Conservation (phyloP, 129 eudicot species). For the Tagetes patula region DNA sequence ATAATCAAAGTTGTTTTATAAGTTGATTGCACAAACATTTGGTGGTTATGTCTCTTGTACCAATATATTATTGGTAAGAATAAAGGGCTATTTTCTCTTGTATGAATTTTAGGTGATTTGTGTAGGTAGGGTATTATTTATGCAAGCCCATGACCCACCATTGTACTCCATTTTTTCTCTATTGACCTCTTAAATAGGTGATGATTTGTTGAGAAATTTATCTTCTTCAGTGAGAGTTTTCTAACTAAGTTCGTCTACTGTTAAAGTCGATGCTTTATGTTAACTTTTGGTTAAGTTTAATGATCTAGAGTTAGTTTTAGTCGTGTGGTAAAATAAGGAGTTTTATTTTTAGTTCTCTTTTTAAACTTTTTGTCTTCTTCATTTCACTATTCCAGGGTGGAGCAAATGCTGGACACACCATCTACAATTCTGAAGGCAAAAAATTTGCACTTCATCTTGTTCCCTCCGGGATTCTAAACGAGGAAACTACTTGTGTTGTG, state of each 20-base stretch:
- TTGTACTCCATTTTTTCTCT: neutral
- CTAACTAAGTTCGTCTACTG: neutral
- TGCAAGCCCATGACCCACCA: neutral
- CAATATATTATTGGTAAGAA: neutral
- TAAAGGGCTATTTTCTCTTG: neutral
- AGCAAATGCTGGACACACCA: constrained; percentile 98
- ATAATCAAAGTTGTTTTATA: constrained; percentile 5
- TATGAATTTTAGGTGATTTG: neutral
- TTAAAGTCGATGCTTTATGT: neutral
- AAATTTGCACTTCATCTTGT: constrained; percentile 98
- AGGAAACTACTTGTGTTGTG: constrained; percentile 82
- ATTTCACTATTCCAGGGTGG: constrained; percentile 61
- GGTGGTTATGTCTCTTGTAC: neutral
- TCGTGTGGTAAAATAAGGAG: neutral
- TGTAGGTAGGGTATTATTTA: neutral
- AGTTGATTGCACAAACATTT: neutral
- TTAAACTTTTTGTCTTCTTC: neutral
- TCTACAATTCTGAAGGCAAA: constrained; percentile 90
- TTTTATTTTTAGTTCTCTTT: neutral
- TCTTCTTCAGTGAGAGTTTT: neutral
- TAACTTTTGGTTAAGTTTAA: neutral
- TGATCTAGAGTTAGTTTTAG: neutral
- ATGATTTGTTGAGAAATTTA: neutral
- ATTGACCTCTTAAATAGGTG: neutral
- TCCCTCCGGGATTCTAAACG: constrained; percentile 96